Conservation (phyloP, 2,329 filamentous ascomycete species). For the Alternaria sp. region DNA sequence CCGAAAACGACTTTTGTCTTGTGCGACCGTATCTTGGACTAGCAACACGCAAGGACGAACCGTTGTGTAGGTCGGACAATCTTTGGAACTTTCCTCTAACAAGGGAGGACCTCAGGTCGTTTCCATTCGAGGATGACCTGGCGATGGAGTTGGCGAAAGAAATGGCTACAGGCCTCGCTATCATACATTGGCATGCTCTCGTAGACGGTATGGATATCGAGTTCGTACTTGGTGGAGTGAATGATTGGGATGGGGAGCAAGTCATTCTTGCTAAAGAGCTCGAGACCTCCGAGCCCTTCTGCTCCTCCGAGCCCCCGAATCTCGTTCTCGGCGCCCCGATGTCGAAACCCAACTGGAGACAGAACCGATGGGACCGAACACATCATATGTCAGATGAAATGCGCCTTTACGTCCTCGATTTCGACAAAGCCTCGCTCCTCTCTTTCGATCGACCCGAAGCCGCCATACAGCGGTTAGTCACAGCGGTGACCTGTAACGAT, state of each 20-base stretch:
- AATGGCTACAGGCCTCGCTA: not conserved
- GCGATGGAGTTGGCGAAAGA: not conserved
- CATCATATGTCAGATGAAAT: not conserved
- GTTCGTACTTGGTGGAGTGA: not conserved
- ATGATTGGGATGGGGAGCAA: not conserved
- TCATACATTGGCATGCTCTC: not conserved
- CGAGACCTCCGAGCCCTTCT: not conserved
- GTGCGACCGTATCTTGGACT: not conserved
- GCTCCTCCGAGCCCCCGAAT: not conserved
- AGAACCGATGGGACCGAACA: not conserved
- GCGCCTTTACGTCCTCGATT: not conserved
- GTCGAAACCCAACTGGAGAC: not conserved
- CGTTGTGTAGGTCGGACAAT: not conserved
- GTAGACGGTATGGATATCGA: not conserved
- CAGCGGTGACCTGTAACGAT: not conserved
- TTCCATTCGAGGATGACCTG: not conserved
- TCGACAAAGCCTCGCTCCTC: not conserved
- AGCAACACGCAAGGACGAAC: not conserved
- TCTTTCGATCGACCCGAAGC: not conserved
- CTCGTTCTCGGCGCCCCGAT: not conserved
- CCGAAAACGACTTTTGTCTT: not conserved
- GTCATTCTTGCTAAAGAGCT: not conserved
- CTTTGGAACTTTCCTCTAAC: not conserved
- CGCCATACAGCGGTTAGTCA: not conserved
- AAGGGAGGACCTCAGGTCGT: not conserved